phyloP scores from a whole-genome alignment of 2,329 filamentous ascomycete genomes.

The Penicillium sp. region DNA sequence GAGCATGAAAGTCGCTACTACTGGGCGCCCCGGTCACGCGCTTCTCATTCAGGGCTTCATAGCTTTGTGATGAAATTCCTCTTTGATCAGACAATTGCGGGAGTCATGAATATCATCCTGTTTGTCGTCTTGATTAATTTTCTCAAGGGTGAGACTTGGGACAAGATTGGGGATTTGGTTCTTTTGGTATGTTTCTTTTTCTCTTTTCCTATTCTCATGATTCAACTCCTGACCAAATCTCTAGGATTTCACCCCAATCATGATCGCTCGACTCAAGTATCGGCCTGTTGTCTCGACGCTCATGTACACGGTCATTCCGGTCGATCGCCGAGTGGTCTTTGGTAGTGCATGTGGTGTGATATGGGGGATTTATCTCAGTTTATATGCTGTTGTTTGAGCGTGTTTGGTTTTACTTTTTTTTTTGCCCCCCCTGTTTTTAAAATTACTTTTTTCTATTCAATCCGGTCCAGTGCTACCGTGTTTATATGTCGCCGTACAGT shows the following conservation, averaged over 20 bases:
- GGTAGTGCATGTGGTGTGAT: slow-evolving; percentile 65
- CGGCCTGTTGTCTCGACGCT: slow-evolving; percentile 66
- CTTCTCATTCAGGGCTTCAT: slow-evolving; percentile 39
- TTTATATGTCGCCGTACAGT: too few relatives aligned
- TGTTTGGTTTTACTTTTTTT: neutral
- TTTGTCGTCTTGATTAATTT: slow-evolving; percentile 52
- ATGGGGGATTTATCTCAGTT: slow-evolving; percentile 71
- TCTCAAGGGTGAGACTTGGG: slow-evolving; percentile 29
- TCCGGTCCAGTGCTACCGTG: neutral
- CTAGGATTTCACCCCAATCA: slow-evolving; percentile 58
- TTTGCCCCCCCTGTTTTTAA: slow-evolving; percentile 1
- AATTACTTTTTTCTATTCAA: neutral
- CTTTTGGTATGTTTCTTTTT: slow-evolving; percentile 24
- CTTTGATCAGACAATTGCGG: slow-evolving; percentile 53
- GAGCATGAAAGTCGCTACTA: slow-evolving; percentile 9
- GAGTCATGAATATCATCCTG: slow-evolving; percentile 50
- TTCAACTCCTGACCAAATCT: neutral
- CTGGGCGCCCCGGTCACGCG: slow-evolving; percentile 4
- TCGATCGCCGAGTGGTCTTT: slow-evolving; percentile 63
- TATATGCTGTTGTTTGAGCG: slow-evolving; percentile 45
- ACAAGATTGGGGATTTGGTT: slow-evolving; percentile 25
- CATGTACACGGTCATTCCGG: slow-evolving; percentile 66
- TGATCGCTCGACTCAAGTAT: slow-evolving; percentile 64
- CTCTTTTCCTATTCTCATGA: neutral
- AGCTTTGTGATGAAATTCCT: slow-evolving; percentile 49